Evolutionary conservation across 1,284 basidiomycete genomes (phyloP).

Genomic region (Trametes hirsuta): DNA sequence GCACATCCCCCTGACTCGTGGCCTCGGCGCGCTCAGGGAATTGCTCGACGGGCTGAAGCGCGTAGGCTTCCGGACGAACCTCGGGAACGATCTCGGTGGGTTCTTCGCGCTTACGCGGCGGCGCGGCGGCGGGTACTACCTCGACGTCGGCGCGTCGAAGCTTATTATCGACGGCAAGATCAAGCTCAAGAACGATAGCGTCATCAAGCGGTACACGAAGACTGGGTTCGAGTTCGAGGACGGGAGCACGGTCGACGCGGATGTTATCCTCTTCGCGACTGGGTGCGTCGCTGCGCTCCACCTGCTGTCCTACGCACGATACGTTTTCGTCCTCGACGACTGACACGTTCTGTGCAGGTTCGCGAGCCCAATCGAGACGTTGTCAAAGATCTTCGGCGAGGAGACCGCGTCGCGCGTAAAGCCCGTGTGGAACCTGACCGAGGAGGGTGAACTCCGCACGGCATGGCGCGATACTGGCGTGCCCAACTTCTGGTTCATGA

Average conservation of each 20-base stretch:
- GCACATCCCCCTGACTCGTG: background rate
- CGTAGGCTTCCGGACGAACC: constrained; percentile 62
- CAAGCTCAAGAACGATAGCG: constrained; percentile 69
- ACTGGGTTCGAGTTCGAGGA: constrained; percentile 66
- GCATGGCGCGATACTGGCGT: constrained; percentile 34
- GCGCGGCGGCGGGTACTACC: constrained; percentile 46
- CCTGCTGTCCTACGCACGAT: constrained; percentile 2
- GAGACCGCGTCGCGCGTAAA: constrained; percentile 49
- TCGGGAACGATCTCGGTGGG: constrained; percentile 59
- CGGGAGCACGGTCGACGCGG: constrained; percentile 64
- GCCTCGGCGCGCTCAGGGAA: constrained; percentile 39
- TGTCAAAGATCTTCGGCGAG: constrained; percentile 50
- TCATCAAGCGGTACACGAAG: constrained; percentile 57
- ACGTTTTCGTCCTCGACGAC: background rate
- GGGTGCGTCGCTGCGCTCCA: constrained; percentile 43
- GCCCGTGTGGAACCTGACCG: constrained; percentile 50
- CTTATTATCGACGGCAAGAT: constrained; percentile 72
- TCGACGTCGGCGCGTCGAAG: constrained; percentile 68
- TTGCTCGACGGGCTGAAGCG: constrained; percentile 57
- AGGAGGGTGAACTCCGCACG: constrained; percentile 30
- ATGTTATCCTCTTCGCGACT: constrained; percentile 71
- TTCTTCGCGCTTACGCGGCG: constrained; percentile 46
- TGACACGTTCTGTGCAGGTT: constrained; percentile 35
- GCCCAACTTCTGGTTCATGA: constrained; percentile 34
- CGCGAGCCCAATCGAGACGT: constrained; percentile 41